Evolutionary conservation across 352 stramenopile genomes (phyloP).

Genomic region (Bremia lactucae): DNA sequence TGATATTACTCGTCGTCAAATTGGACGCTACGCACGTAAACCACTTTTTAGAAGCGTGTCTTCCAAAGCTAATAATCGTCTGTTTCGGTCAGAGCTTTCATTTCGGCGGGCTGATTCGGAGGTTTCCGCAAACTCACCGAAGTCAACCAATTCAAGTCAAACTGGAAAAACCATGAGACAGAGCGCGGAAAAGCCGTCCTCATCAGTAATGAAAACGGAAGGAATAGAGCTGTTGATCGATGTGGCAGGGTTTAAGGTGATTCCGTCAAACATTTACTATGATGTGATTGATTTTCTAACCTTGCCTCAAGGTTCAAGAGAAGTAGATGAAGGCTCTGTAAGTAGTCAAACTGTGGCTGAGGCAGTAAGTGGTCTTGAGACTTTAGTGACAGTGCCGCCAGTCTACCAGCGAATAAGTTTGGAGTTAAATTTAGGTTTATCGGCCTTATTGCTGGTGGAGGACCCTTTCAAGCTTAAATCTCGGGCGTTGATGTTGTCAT

Average conservation of each 20-base stretch:
- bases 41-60: constrained; percentile 33
- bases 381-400: constrained; percentile 6
- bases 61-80: constrained; percentile 24
- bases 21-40: constrained; percentile 12
- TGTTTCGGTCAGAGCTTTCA: constrained; percentile 28
- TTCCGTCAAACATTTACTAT: constrained; percentile 76
- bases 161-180: constrained; percentile 7
- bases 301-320: constrained; percentile 11
- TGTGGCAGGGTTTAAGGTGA: constrained; percentile 64
- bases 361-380: constrained; percentile 1
- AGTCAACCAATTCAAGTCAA: constrained; percentile 17
- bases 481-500: constrained; percentile 72
- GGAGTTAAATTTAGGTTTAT: constrained; percentile 52
- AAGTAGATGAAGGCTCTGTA: constrained; percentile 14
- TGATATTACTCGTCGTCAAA: constrained; percentile 20
- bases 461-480: constrained; percentile 58
- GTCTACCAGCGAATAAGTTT: constrained; percentile 39
- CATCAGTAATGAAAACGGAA: constrained; percentile 17
- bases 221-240: constrained; percentile 61
- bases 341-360: constrained; percentile 11
- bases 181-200: constrained; percentile 6
- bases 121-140: constrained; percentile 19
- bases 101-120: constrained; percentile 25
- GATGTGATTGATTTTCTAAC: constrained; percentile 65
- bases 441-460: constrained; percentile 63